phyloP scores from a whole-genome alignment of 192 early-diverging fungal species.

The Umbelopsis ramanniana region DNA sequence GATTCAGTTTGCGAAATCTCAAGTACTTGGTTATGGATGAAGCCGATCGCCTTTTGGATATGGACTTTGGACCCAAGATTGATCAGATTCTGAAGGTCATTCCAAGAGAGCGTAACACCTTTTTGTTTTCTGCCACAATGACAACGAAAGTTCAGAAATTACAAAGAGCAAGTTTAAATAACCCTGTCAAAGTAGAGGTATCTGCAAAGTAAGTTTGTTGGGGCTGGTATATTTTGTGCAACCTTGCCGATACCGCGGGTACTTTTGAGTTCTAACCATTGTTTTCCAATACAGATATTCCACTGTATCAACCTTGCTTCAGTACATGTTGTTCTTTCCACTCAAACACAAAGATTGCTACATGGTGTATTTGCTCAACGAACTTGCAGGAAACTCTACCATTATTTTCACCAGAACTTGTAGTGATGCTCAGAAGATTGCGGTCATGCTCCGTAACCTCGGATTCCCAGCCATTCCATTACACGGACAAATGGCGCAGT shows the following conservation, averaged over 20 bases:
- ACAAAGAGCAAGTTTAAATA: conserved; percentile 84
- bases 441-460: conserved; percentile 86
- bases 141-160: conserved; percentile 98
- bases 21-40: conserved; percentile 96
- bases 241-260: not conserved
- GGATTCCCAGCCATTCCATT: conserved; percentile 95
- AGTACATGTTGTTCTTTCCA: conserved; percentile 97
- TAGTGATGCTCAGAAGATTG: conserved; percentile 82
- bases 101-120: conserved; percentile 90
- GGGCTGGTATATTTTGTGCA: not conserved
- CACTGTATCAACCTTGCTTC: conserved; percentile 89
- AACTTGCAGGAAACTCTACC: conserved; percentile 86
- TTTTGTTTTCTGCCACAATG: conserved; percentile 98
- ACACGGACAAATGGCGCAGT: conserved; percentile 92
- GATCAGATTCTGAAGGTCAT: conserved; percentile 93
- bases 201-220: conserved; percentile 71
- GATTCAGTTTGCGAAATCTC: conserved; percentile 87
- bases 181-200: conserved; percentile 96
- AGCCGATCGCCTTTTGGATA: conserved; percentile 89
- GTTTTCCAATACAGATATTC: conserved; percentile 65
- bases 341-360: conserved; percentile 95
- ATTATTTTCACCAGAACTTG: conserved; percentile 96
- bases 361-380: conserved; percentile 91
- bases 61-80: conserved; percentile 97
- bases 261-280: not conserved